Base-by-base conservation (phyloP, 2,329 filamentous ascomycete genomes). In the Metarhizium humberi region DNA sequence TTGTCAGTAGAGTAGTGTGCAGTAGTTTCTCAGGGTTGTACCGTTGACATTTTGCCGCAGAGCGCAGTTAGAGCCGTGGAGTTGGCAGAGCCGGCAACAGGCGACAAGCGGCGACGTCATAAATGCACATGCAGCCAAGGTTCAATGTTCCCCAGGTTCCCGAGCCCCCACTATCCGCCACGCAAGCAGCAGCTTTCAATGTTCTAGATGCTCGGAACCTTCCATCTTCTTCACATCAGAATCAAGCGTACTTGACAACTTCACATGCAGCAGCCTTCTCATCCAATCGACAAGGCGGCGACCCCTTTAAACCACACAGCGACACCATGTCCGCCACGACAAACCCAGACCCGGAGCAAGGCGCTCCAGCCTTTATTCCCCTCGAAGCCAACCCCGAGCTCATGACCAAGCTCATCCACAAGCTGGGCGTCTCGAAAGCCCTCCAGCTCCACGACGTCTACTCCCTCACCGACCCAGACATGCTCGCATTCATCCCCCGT, bases 401-500 rank as follows among this genome's bases (percentile, higher is more conserved):
- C 36, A 94, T 97, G 85, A 92, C 85, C 54, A 74, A 78, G 47
- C 85, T 97, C 40, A 81, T 95, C 51, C 88, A 88, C 75, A 84
- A 84, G 62, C 87, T 97, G 30, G 92, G 92, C 60, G 83, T 97
- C 55, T 87, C 88, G n/a, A 66, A 74, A n/a, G 77, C 80, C 30
- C 80, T 97, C 49, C 78, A 82, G 64, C 86, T 96, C 73, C 86
- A 95, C 77, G 92, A 97, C 72, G 90, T 97, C 70, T 96, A 86
- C 80, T 92, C 87, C 62, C 86, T 97, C 66, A 86, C 88, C 60
- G 92, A 97, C 53, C 85, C 88, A 0, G 85, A 91, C 53, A 81
- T 96, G 43, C 84, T 97, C 52, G 81, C 84, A 58, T 91, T 96
- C 71, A 84, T 97, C 43, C 92, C 94, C 0, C 88, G 92, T 1